phyloP scores from a whole-genome alignment of 23 red algal genomes.

The Gracilaria vermiculophylla region DNA sequence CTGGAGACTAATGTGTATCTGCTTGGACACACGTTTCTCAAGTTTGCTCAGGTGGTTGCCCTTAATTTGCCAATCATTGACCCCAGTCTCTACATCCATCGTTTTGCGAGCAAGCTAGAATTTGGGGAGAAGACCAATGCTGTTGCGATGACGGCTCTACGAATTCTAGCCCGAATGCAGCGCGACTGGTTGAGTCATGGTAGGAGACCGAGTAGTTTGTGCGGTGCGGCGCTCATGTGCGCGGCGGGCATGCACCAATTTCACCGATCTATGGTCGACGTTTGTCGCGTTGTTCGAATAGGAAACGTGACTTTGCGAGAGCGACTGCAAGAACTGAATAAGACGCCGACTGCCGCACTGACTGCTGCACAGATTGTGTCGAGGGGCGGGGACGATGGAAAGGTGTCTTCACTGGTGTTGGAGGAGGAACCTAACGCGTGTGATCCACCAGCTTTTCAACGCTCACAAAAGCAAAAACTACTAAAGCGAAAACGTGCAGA shows the following conservation, averaged over 20 bases:
- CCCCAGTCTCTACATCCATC: slow-evolving; percentile 94
- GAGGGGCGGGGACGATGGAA: slow-evolving; percentile 74
- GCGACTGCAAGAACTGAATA: slow-evolving; percentile 77
- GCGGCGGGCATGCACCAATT: slow-evolving; percentile 93
- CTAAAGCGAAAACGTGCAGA: neutral
- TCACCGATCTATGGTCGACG: slow-evolving; percentile 77
- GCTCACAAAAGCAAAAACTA: slow-evolving; percentile 19
- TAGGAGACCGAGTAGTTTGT: slow-evolving; percentile 85
- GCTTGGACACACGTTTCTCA: slow-evolving; percentile 85
- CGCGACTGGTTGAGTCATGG: slow-evolving; percentile 93
- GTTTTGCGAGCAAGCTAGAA: slow-evolving; percentile 82
- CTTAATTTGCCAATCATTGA: slow-evolving; percentile 84
- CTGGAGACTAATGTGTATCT: slow-evolving; percentile 81
- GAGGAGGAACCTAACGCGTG: slow-evolving; percentile 29
- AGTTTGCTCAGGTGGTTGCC: slow-evolving; percentile 69
- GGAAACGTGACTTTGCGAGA: slow-evolving; percentile 76
- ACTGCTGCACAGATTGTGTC: slow-evolving; percentile 85
- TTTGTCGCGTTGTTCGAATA: slow-evolving; percentile 85
- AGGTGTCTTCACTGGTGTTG: neutral
- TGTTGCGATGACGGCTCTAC: slow-evolving; percentile 80
- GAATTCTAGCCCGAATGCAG: slow-evolving; percentile 88
- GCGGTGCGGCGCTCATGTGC: slow-evolving; percentile 87
- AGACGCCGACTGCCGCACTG: slow-evolving; percentile 72
- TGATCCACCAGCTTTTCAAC: slow-evolving; percentile 88
- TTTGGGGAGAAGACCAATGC: slow-evolving; percentile 71